phyloP scores from a whole-genome alignment of 495 filamentous ascomycete species.

The Trichoderma parareesei region DNA sequence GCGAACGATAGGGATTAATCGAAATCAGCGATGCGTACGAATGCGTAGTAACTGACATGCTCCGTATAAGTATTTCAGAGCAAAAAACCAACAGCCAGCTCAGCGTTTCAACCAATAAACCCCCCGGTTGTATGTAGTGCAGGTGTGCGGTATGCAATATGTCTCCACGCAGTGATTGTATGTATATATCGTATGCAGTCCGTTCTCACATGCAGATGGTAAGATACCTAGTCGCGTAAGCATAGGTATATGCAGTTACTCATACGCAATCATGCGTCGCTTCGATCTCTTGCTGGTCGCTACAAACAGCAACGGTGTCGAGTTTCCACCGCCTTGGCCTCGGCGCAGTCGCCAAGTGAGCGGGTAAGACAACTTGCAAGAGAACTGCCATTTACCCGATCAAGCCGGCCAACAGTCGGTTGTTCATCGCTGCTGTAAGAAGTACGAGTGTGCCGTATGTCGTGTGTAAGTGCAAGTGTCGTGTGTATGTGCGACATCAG shows the following conservation, averaged over 20 bases:
- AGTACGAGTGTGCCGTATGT: too few species aligned
- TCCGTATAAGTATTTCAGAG: not conserved
- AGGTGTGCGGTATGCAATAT: not conserved
- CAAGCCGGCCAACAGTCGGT: not conserved
- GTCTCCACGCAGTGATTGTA: too few species aligned
- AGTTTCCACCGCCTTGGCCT: too few species aligned
- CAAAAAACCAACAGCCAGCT: not conserved
- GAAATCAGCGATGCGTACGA: not conserved
- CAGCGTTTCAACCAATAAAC: not conserved
- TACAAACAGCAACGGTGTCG: not conserved
- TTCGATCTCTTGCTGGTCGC: too few species aligned
- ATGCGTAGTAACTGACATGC: not conserved
- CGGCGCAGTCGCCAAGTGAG: too few species aligned
- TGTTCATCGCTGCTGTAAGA: not conserved
- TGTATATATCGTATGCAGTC: not conserved
- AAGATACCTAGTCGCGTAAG: not conserved
- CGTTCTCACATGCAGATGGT: not conserved
- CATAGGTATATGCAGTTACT: not conserved
- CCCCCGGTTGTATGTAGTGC: not conserved
- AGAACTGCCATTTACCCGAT: not conserved
- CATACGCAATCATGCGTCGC: not conserved
- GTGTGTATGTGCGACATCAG: not conserved
- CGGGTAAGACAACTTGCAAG: too few species aligned
- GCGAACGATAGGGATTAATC: too few species aligned
- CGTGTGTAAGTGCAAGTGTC: too few species aligned